These are phyloP conservation scores for Botrytis elliptica DNA, from an alignment of 2,329 filamentous ascomycete genomes.

Conservation along the genomic window DNA sequence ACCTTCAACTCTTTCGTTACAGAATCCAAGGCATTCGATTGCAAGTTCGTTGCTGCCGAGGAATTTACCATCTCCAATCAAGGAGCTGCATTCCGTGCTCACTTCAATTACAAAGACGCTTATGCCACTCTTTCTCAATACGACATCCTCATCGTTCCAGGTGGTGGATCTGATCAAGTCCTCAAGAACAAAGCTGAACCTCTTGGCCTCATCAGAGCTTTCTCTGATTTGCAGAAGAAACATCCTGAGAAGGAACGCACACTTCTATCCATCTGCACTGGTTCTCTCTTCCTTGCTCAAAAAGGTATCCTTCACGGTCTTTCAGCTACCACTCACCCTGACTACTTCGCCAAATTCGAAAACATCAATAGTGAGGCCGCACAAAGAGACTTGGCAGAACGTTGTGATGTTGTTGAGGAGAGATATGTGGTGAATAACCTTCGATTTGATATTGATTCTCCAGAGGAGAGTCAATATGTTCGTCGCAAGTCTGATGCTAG, in stretches of 20 bases:
- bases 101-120: constrained; percentile 77
- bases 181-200: constrained; percentile 68
- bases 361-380: constrained; percentile 75
- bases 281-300: constrained; percentile 72
- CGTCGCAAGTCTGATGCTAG: constrained; percentile 69
- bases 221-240: constrained; percentile 75
- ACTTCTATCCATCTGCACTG: constrained; percentile 76
- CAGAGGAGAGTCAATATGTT: constrained; percentile 82
- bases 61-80: constrained; percentile 55
- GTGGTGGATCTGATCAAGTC: constrained; percentile 60
- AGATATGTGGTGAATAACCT: constrained; percentile 91
- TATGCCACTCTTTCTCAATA: constrained; percentile 59
- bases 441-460: constrained; percentile 75
- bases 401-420: constrained; percentile 80
- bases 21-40: constrained; percentile 36
- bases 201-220: constrained; percentile 70
- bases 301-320: constrained; percentile 76
- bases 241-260: constrained; percentile 79
- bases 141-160: constrained; percentile 76
- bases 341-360: constrained; percentile 77
- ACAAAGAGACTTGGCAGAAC: constrained; percentile 67
- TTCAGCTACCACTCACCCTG: constrained; percentile 78
- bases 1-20: neutral
- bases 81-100: constrained; percentile 68
- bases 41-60: constrained; percentile 44